Conservation (phyloP, 2,329 filamentous ascomycete species). For the Podosphaera leucotricha region DNA sequence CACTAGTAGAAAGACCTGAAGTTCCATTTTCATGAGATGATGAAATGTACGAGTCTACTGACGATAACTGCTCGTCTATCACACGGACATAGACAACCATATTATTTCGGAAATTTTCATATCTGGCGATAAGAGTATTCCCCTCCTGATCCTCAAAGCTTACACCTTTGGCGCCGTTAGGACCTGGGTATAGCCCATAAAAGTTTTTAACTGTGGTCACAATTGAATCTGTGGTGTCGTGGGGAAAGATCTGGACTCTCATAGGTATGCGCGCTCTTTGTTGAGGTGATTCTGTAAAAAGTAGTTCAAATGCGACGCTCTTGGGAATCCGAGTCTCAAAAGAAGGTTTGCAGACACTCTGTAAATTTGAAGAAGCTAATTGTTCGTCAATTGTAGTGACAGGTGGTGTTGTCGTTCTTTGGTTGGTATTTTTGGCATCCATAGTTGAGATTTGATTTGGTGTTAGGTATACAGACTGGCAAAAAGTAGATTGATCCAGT, state of each 20-base stretch:
- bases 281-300: constrained; percentile 43
- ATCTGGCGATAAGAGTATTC: constrained; percentile 79
- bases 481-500: constrained; percentile 5
- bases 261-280: constrained; percentile 57
- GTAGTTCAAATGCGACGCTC: constrained; percentile 57
- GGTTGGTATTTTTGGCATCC: constrained; percentile 8
- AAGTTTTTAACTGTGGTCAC: constrained; percentile 98
- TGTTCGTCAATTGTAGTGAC: constrained; percentile 8
- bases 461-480: constrained; percentile 1
- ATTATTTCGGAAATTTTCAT: constrained; percentile 83
- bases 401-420: constrained; percentile 14
- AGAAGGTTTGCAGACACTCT: constrained; percentile 13
- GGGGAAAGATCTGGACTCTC: constrained; percentile 75
- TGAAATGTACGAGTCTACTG: constrained; percentile 25
- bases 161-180: constrained; percentile 49
- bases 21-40: constrained; percentile 27
- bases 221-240: constrained; percentile 94
- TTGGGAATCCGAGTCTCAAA: constrained; percentile 27
- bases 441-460: constrained; percentile 4
- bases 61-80: constrained; percentile 33
- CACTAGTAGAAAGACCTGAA: constrained; percentile 32
- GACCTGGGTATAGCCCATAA: constrained; percentile 75
- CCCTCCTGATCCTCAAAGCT: constrained; percentile 84
- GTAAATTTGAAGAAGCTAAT: constrained; percentile 9
- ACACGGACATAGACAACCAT: constrained; percentile 88